phyloP scores from a whole-genome alignment of 1,139 yeast species.

The Candida sp. region DNA sequence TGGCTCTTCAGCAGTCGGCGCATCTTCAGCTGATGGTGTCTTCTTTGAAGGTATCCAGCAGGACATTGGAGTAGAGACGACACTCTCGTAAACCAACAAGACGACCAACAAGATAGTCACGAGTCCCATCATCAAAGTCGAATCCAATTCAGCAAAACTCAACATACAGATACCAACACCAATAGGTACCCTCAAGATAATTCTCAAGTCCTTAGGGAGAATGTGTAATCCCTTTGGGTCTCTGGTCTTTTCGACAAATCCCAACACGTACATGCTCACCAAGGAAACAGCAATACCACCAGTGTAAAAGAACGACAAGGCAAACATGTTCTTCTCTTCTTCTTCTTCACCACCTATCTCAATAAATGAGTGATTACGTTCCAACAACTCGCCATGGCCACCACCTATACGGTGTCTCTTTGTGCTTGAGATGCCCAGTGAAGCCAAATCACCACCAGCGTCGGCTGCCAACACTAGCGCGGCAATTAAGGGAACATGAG shows the following conservation, averaged over 20 bases:
- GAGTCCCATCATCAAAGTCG: constrained; percentile 50
- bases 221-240: constrained; percentile 36
- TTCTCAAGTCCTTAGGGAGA: constrained; percentile 41
- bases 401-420: constrained; percentile 5
- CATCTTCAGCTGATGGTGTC: no score
- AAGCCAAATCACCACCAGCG: constrained; percentile 58
- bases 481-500: constrained; percentile 59
- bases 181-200: constrained; percentile 42
- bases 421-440: constrained; percentile 17
- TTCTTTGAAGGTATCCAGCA: no score
- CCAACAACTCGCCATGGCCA: constrained; percentile 2
- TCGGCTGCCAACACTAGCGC: constrained; percentile 62
- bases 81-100: constrained; percentile 39
- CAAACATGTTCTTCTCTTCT: constrained; percentile 33
- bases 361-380: constrained; percentile 2
- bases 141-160: constrained; percentile 47
- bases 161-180: constrained; percentile 45
- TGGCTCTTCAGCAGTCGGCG: no score
- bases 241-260: constrained; percentile 39
- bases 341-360: constrained; percentile 17
- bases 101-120: constrained; percentile 34
- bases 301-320: constrained; percentile 50
- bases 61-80: constrained; percentile 29
- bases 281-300: constrained; percentile 53
- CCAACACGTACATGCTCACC: constrained; percentile 36